phyloP scores from a whole-genome alignment of 2,329 filamentous ascomycete species.

The Nakataea oryzae region DNA sequence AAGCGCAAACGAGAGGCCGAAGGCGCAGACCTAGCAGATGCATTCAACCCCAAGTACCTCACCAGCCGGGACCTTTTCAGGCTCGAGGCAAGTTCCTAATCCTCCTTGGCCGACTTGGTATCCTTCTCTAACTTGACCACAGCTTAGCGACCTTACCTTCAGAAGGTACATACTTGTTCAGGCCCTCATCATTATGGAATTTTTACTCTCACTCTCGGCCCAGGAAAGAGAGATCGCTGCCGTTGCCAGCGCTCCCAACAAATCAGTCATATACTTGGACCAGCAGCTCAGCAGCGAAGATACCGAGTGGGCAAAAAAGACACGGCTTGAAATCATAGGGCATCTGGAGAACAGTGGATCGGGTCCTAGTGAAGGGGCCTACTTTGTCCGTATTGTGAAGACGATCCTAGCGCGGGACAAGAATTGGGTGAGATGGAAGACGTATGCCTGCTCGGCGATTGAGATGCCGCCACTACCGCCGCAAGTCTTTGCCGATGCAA shows the following conservation, averaged over 20 bases:
- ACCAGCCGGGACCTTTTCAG: slow-evolving; percentile 97
- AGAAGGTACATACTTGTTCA: slow-evolving; percentile 91
- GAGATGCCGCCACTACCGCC: slow-evolving; percentile 62
- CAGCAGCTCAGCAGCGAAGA: slow-evolving; percentile 75
- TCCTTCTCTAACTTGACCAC: slow-evolving; percentile 13
- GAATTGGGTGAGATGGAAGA: slow-evolving; percentile 98
- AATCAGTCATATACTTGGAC: slow-evolving; percentile 72
- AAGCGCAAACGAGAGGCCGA: slow-evolving; percentile 64
- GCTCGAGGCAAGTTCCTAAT: slow-evolving; percentile 55
- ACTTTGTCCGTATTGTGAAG: slow-evolving; percentile 94
- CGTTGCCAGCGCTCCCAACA: slow-evolving; percentile 59
- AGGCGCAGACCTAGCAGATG: slow-evolving; percentile 54
- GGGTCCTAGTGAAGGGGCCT: slow-evolving; percentile 62
- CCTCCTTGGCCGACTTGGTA: slow-evolving; percentile 3
- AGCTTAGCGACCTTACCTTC: slow-evolving; percentile 92
- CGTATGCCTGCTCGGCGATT: slow-evolving; percentile 84
- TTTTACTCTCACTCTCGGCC: slow-evolving; percentile 80
- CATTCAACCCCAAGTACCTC: slow-evolving; percentile 95
- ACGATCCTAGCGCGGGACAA: slow-evolving; percentile 92
- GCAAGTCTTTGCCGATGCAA: slow-evolving; percentile 59
- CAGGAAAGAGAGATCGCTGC: slow-evolving; percentile 71
- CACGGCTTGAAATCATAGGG: not conserved
- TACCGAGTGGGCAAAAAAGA: slow-evolving; percentile 65
- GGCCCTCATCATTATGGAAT: slow-evolving; percentile 87
- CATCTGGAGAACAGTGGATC: slow-evolving; percentile 58